These are phyloP conservation scores for Pyrenochaeta sp. DNA, from an alignment of 2,329 filamentous ascomycete genomes.

Conservation along the genomic window DNA sequence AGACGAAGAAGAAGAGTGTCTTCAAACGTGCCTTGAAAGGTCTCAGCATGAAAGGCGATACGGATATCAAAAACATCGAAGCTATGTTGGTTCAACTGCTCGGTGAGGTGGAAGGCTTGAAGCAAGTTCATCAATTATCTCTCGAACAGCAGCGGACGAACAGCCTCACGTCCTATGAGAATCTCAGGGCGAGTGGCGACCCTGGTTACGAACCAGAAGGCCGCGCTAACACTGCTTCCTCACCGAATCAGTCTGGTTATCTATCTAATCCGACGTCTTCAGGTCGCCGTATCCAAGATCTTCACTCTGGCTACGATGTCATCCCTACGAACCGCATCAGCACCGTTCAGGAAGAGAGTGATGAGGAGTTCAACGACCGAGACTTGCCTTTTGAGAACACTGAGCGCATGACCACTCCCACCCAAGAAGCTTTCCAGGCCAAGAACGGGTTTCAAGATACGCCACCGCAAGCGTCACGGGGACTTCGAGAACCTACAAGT, in stretches of 20 bases:
- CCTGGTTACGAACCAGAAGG: slow-evolving; percentile 84
- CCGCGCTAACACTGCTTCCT: slow-evolving; percentile 76
- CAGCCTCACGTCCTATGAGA: slow-evolving; percentile 73
- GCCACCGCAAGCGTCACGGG: slow-evolving; percentile 60
- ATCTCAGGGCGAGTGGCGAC: slow-evolving; percentile 73
- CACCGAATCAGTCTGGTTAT: slow-evolving; percentile 77
- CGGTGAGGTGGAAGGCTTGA: slow-evolving; percentile 80
- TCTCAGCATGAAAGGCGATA: slow-evolving; percentile 84
- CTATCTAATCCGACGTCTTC: slow-evolving; percentile 67
- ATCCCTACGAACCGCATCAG: slow-evolving; percentile 80
- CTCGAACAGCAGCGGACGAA: slow-evolving; percentile 47
- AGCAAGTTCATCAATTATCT: slow-evolving; percentile 48
- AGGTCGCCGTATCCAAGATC: slow-evolving; percentile 50
- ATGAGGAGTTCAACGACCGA: slow-evolving; percentile 75
- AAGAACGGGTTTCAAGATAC: slow-evolving; percentile 50
- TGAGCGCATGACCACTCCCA: slow-evolving; percentile 68
- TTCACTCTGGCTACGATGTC: slow-evolving; percentile 60
- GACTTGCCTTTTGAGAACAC: slow-evolving; percentile 67
- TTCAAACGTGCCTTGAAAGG: slow-evolving; percentile 93
- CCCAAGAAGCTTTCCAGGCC: slow-evolving; percentile 57
- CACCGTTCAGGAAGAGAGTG: slow-evolving; percentile 82
- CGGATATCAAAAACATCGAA: slow-evolving; percentile 82
- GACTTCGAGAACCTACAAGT: slow-evolving; percentile 61
- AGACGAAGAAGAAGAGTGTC: slow-evolving; percentile 88
- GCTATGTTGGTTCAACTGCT: slow-evolving; percentile 81